Evolutionary conservation across 805 yeast genomes (phyloP).

Genomic region (Sugiyamaella floridensis): DNA sequence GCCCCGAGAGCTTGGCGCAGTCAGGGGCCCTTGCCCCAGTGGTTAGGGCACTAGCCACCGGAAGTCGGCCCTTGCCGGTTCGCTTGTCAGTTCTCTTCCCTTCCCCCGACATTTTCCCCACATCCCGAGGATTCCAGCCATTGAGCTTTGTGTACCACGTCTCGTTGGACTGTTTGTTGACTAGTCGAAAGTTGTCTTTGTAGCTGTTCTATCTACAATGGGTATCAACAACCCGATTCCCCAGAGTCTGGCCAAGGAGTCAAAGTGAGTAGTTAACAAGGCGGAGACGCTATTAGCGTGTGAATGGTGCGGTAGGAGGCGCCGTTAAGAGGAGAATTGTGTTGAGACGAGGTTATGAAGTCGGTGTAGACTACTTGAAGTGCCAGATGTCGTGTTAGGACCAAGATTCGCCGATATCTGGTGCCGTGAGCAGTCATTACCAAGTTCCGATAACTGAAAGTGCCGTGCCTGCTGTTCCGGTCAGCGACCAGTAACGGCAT

Average conservation of each 20-base stretch:
- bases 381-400: too few species aligned
- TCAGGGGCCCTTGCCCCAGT: background rate
- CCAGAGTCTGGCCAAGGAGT: slow-evolving; percentile 77
- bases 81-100: background rate
- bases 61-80: background rate
- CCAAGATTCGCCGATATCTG: too few species aligned
- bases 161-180: background rate
- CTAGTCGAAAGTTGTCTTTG: background rate
- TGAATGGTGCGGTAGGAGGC: too few species aligned
- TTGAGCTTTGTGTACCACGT: background rate
- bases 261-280: slow-evolving; percentile 52
- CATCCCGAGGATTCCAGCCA: background rate
- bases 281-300: background rate
- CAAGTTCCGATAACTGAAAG: too few species aligned
- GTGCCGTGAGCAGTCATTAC: too few species aligned
- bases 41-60: background rate
- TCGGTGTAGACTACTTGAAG: too few species aligned
- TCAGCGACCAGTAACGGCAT: too few species aligned
- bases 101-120: background rate
- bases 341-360: too few species aligned
- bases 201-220: background rate
- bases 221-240: slow-evolving; percentile 94
- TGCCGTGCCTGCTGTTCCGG: too few species aligned
- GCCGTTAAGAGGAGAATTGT: too few species aligned
- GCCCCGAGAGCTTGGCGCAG: background rate